Percentiles rank a stretch among this genome's conserved stretches.
These are phyloP conservation scores for Fusarium haematococcum DNA, from an alignment of 2,329 filamentous ascomycete genomes.

Conservation along the genomic window DNA sequence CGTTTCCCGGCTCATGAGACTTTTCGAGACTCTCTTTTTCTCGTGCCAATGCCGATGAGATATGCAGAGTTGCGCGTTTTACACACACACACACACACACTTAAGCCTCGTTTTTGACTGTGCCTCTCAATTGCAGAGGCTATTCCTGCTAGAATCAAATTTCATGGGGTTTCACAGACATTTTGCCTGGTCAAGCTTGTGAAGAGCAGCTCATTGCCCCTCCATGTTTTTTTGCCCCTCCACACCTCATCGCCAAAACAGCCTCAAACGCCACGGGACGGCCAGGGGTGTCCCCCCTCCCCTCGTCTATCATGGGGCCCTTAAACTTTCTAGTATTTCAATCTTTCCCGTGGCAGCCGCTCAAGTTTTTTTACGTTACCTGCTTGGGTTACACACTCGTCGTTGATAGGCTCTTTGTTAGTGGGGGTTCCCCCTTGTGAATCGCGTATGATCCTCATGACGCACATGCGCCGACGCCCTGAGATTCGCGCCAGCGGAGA, in stretches of 20 bases:
- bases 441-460: slow-evolving; percentile 14
- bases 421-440: slow-evolving; percentile 12
- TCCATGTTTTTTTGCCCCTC: slow-evolving; percentile 31
- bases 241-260: slow-evolving; percentile 25
- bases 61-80: slow-evolving; percentile 6
- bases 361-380: slow-evolving; percentile 21
- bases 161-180: not conserved
- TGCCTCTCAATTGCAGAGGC: not conserved
- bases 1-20: slow-evolving; percentile 29
- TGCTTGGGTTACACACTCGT: slow-evolving; percentile 23
- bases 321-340: not conserved
- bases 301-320: slow-evolving; percentile 5
- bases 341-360: not conserved
- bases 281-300: slow-evolving; percentile 6
- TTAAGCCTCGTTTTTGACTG: not conserved
- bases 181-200: not conserved
- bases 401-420: slow-evolving; percentile 27
- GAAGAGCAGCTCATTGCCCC: slow-evolving; percentile 6
- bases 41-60: slow-evolving; percentile 8
- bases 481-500: slow-evolving; percentile 2
- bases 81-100: not conserved
- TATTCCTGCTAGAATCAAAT: not conserved
- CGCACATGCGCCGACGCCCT: slow-evolving; percentile 11
- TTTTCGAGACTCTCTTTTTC: not conserved
- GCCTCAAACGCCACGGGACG: slow-evolving; percentile 10